Percentiles rank a stretch among this genome's conserved stretches.
Conservation (phyloP, 768 basidiomycete genomes). For the Auriscalpium vulgare region DNA sequence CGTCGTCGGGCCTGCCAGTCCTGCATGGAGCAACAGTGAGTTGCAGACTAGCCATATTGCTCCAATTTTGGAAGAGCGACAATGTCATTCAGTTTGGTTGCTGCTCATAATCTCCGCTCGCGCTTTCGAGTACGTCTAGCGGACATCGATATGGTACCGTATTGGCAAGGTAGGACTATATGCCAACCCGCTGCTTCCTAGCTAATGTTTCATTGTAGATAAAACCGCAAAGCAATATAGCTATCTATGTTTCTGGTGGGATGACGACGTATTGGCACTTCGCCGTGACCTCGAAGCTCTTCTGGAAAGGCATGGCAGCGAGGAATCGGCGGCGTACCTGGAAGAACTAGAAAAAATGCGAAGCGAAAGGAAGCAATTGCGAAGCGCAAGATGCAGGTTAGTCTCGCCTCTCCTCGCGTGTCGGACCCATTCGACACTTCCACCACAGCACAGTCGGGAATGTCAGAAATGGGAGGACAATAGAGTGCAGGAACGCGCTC, state of each 20-base stretch:
- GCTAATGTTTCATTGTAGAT: neutral
- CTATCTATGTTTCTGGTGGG: too few species aligned
- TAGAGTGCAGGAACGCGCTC: neutral
- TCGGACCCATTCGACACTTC: neutral
- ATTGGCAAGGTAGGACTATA: too few species aligned
- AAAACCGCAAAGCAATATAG: neutral
- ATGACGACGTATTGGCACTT: neutral
- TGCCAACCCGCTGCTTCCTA: neutral
- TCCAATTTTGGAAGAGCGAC: neutral
- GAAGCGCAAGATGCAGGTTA: neutral
- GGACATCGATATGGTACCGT: too few species aligned
- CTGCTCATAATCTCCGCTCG: neutral
- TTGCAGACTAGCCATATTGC: neutral
- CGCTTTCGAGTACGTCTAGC: neutral
- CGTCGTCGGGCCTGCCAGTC: constrained; percentile 10
- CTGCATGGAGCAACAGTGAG: constrained; percentile 5
- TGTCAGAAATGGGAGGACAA: constrained; percentile 5
- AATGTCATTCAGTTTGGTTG: neutral
- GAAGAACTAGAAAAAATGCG: neutral
- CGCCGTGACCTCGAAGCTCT: neutral
- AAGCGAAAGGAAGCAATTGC: neutral
- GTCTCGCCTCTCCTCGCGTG: neutral
- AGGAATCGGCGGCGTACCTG: neutral
- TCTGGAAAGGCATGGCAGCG: neutral
- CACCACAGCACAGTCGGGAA: neutral